A percentile compares a stretch with the other conserved stretches of the same genome.
phyloP scores from a whole-genome alignment of 129 eudicot species.

The Flaveria trinervia region DNA sequence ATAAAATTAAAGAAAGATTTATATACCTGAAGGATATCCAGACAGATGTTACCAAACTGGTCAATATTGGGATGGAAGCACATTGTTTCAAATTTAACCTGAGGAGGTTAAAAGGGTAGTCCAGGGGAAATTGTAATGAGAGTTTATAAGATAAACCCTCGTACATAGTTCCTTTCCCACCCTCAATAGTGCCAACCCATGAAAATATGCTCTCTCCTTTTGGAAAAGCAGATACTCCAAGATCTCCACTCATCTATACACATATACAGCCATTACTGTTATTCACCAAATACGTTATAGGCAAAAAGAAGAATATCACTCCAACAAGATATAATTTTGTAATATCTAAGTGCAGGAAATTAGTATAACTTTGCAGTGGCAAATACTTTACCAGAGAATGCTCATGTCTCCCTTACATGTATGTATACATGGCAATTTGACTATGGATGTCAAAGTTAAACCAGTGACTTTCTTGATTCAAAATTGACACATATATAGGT shows the following conservation, averaged over 20 bases:
- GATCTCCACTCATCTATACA: slow-evolving; percentile 71
- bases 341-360: neutral
- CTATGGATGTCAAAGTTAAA: slow-evolving; percentile 27
- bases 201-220: slow-evolving; percentile 83
- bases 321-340: neutral
- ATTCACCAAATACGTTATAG: neutral
- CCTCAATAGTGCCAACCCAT: slow-evolving; percentile 88
- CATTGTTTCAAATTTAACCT: slow-evolving; percentile 77
- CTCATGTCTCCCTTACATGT: neutral
- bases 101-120: slow-evolving; percentile 90
- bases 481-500: neutral
- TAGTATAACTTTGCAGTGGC: neutral
- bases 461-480: slow-evolving; percentile 2
- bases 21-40: slow-evolving; percentile 85
- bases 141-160: slow-evolving; percentile 82
- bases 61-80: slow-evolving; percentile 92
- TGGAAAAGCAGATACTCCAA: slow-evolving; percentile 84
- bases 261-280: slow-evolving; percentile 6
- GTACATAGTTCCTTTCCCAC: slow-evolving; percentile 80
- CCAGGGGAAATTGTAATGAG: slow-evolving; percentile 67
- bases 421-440: neutral
- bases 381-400: neutral
- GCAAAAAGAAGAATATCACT: neutral
- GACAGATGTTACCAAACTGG: slow-evolving; percentile 75
- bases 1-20: neutral